phyloP scores from a whole-genome alignment of 2,329 filamentous ascomycete species.

The Ceratocystis ficicola region DNA sequence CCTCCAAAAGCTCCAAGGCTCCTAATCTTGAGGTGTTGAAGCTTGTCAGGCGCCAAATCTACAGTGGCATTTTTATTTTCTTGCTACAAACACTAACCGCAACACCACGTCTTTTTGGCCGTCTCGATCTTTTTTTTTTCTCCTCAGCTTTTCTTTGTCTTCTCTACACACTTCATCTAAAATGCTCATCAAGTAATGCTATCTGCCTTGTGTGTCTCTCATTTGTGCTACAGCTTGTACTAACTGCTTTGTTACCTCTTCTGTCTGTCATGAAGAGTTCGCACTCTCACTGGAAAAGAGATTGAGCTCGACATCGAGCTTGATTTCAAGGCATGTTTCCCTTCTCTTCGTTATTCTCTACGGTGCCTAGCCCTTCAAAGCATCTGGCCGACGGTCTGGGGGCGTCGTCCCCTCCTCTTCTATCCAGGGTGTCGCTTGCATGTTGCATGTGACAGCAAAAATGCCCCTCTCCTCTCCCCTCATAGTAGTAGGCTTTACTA shows the following conservation, averaged over 20 bases:
- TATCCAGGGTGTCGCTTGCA: not conserved
- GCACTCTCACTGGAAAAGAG: constrained; percentile 95
- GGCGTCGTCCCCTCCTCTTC: not conserved
- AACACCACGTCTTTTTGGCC: not conserved
- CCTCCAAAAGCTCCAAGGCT: constrained; percentile 1
- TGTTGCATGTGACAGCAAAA: not conserved
- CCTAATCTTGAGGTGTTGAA: no score
- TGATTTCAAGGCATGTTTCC: constrained; percentile 66
- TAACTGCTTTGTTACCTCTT: not conserved
- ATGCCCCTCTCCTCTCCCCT: not conserved
- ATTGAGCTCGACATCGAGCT: constrained; percentile 96
- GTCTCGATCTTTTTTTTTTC: not conserved
- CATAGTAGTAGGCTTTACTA: not conserved
- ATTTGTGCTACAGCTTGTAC: not conserved
- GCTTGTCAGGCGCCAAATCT: not conserved
- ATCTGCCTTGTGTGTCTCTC: not conserved
- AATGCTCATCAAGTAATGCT: constrained; percentile 42
- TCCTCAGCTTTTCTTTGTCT: not conserved
- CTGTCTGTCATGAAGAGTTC: constrained; percentile 51
- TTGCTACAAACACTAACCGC: no score
- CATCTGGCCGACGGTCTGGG: not conserved
- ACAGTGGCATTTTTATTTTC: not conserved
- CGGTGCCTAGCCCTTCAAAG: not conserved
- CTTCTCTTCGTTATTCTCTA: not conserved
- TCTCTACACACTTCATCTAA: constrained; percentile 17